Base-by-base conservation (phyloP, 2,329 filamentous ascomycete genomes). In the Colletotrichum sp. region DNA sequence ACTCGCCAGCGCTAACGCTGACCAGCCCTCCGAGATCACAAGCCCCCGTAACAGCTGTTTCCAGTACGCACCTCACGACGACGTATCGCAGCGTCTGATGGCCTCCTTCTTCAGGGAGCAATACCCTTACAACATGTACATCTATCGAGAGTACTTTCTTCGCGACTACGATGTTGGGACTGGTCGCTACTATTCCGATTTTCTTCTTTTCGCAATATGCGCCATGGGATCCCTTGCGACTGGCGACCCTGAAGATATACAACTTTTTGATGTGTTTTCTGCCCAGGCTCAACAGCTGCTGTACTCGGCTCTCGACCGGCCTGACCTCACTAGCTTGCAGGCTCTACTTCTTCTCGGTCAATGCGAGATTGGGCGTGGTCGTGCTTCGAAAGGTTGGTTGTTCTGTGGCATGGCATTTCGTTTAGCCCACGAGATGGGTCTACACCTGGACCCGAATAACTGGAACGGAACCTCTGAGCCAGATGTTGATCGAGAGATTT, bases 321-420 rank as follows among this genome's bases (percentile, higher is more conserved):
- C 88, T 10, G 86, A 88, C 68, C 82, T 90, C 21, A 89, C 88
- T 9, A 86, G 86, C 12, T 79, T 89, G 10, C 86, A 89, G 73
- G 85, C 87, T 1, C 79, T 90, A 16, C 82, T 87, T 7, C 77
- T 89, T 1, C 74, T 90, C 3, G 86, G 87, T 12, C 87, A 89
- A 71, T 83, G 85, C 18, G 87, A 88, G 75, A 88, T 89, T 57
- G 88, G 88, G 5, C 84, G 85, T 26, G 87, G 88, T 1, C 84
- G 85, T n/a, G 81, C 84, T 3, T 89, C 87, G 21, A 89, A 88
- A 69, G 88, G 88, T 15, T 90, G 88, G 88, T 80, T 89, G 3
- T 89, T 88, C 69, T 89, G 87, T 32, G 88, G 88, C 63, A 89
- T 90, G 87, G 87, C 88, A 10, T 90, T 89, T 77, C 85, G 88